Conservation (phyloP, 2,329 filamentous ascomycete genomes). For the Sporothrix globosa region DNA sequence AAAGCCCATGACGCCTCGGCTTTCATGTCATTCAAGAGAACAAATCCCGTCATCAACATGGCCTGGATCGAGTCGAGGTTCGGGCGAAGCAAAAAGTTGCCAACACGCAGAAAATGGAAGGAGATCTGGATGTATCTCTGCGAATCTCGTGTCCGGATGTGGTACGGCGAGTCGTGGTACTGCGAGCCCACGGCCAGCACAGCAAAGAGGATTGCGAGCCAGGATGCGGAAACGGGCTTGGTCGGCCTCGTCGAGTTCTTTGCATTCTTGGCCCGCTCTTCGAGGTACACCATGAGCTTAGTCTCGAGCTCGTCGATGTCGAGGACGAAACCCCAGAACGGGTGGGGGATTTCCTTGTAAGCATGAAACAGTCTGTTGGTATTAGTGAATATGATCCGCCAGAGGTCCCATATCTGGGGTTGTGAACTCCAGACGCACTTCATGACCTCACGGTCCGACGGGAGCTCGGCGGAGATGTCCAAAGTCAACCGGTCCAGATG, state of each 20-base stretch:
- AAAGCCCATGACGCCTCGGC: slow-evolving; percentile 69
- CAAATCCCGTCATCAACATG: slow-evolving; percentile 64
- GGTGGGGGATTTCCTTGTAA: slow-evolving; percentile 69
- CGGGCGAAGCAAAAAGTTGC: slow-evolving; percentile 65
- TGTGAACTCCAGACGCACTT: slow-evolving; percentile 54
- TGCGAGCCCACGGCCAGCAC: slow-evolving; percentile 68
- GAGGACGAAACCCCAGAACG: slow-evolving; percentile 69
- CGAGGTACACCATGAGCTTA: slow-evolving; percentile 66
- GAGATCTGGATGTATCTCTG: slow-evolving; percentile 66
- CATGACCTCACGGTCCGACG: slow-evolving; percentile 67
- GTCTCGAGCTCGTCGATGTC: slow-evolving; percentile 68
- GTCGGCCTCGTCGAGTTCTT: slow-evolving; percentile 51
- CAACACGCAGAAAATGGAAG: slow-evolving; percentile 65
- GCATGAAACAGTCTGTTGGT: slow-evolving; percentile 61
- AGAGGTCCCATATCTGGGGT: not conserved
- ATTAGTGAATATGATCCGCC: not conserved
- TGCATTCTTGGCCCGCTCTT: slow-evolving; percentile 63
- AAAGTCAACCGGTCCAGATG: slow-evolving; percentile 63
- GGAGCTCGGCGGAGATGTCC: slow-evolving; percentile 64
- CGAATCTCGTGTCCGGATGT: slow-evolving; percentile 61
- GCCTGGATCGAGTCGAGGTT: slow-evolving; percentile 69
- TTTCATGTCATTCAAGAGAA: slow-evolving; percentile 70
- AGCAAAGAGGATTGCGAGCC: slow-evolving; percentile 67
- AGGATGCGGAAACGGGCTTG: slow-evolving; percentile 63
- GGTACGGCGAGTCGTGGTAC: slow-evolving; percentile 67